Base-by-base conservation (phyloP, 768 basidiomycete genomes). In the Rhodotorula taiwanensis region DNA sequence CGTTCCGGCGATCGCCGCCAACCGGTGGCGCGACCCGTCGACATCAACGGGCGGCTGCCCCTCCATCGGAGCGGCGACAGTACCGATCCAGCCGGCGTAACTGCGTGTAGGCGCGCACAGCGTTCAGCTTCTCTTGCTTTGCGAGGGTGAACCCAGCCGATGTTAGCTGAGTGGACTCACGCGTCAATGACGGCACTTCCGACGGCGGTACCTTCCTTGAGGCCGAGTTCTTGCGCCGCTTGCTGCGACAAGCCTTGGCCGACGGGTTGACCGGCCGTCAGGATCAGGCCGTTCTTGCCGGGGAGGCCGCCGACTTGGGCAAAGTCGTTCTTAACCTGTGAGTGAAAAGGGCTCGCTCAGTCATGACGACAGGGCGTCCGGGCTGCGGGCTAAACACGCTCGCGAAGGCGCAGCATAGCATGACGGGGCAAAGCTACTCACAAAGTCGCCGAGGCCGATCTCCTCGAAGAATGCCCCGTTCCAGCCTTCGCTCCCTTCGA, bases 171-270 rank as follows among this genome's bases (percentile, higher is more conserved):
- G 21, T 69, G 21, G 13, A 60, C 64, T 36, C 57, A 93, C 84
- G 92, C 95, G 70, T 99, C 95, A 69, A 99, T 97, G 45, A 98
- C 82, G 25, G 84, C 94, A 70, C 90, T 93, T 18, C 94, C 94
- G 31, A 98, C 90, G 4, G 91, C 83, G 1, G 88, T 97, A 13
- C 94, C 92, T 71, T 85, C 85, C 5, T 82, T 70, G 39, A 99
- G 76, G 0, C 94, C 93, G 27, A 97, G 80, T 71, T 97, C 90
- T 55, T 82, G 79, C 0, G 94, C 94, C 8, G 92, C 88, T 49
- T 77, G 72, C 75, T 82, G 82, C 25, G 85, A 86, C 47, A 99
- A 79, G 1, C 94, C 95, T 8, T 79, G 77, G 0, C 92, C 93
- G 2, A 98, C 85, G 3, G 90, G 92, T 72, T 87, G 79, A 34